phyloP scores from a whole-genome alignment of 306 rosid genomes.

The Erythrophleum fordii region DNA sequence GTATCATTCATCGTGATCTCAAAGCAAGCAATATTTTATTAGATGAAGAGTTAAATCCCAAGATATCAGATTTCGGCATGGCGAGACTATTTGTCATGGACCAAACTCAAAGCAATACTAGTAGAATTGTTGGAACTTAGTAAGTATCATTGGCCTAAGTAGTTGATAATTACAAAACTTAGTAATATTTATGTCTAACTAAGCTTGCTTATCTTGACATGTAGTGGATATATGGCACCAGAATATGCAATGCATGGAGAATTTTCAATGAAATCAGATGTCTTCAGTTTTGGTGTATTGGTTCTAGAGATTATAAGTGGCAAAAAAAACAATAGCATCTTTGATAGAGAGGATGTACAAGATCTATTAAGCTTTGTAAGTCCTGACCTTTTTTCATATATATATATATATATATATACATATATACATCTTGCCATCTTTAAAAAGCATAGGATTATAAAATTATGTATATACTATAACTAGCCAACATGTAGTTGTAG shows the following conservation, averaged over 20 bases:
- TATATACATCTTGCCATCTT: too few relatives aligned
- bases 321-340: constrained; percentile 22
- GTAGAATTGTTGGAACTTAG: constrained; percentile 49
- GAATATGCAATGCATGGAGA: constrained; percentile 56
- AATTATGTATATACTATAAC: too few relatives aligned
- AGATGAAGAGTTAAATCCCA: constrained; percentile 49
- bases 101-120: constrained; percentile 46
- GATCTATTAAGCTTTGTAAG: constrained; percentile 50
- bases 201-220: neutral
- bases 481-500: too few relatives aligned
- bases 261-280: constrained; percentile 54
- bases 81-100: constrained; percentile 45
- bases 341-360: neutral
- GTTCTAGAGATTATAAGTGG: constrained; percentile 58
- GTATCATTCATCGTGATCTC: constrained; percentile 44
- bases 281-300: constrained; percentile 58
- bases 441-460: too few relatives aligned
- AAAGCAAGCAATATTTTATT: constrained; percentile 57
- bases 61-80: constrained; percentile 58
- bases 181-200: neutral
- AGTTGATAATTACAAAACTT: neutral
- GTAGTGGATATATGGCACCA: constrained; percentile 75
- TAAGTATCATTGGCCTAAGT: constrained; percentile 30
- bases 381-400: too few relatives aligned
- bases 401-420: too few relatives aligned